Base-by-base conservation (phyloP, 2,329 filamentous ascomycete species). In the Ilyonectria robusta region DNA sequence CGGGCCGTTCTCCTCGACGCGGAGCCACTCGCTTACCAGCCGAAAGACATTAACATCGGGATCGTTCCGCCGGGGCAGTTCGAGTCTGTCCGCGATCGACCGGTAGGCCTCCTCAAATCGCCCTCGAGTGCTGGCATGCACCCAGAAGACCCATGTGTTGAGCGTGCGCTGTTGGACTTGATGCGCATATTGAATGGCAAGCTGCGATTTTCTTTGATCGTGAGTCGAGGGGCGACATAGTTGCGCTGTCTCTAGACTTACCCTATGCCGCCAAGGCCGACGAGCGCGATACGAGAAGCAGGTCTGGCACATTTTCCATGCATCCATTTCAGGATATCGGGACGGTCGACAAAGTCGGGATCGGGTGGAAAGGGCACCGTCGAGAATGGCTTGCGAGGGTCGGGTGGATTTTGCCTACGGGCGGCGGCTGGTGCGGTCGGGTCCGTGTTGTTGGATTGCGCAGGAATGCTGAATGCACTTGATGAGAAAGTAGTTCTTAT, bases 131-230 rank as follows among this genome's bases (percentile, higher is more conserved):
- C 66, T 61, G 4, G 62, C 59, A 23, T 64, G 47, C 1, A 63
- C 56, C 66, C 63, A 69, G 29, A 69, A 69, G 0, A 69, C 51
- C 7, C 40, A 60, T 9, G 46, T 57, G 6, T 58, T 13, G 2
- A 50, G 44, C 13, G 46, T 23, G 3, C 9, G 17, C 7, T 69
- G 26, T 19, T 46, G 55, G 15, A 61, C 10, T 17, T 21, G 51
- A 31, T 69, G 31, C 7, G 66, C 66, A 33, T 53, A 63, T 6
- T 69, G 23, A 8, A 63, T 69, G 15, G 59, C 63, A 15, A 69
- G 19, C 17, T 63, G 62, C 9, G 63, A 69, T 64, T 69, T 69
- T 6, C 63, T 69, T 13, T 26, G 5, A 2, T 11, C 53, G 46
- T 7, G 2, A 26, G n/a, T 8, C 23, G 23, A 23, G 23, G 23